phyloP scores from a whole-genome alignment of 805 yeast species.

The Lipomyces sp. region DNA sequence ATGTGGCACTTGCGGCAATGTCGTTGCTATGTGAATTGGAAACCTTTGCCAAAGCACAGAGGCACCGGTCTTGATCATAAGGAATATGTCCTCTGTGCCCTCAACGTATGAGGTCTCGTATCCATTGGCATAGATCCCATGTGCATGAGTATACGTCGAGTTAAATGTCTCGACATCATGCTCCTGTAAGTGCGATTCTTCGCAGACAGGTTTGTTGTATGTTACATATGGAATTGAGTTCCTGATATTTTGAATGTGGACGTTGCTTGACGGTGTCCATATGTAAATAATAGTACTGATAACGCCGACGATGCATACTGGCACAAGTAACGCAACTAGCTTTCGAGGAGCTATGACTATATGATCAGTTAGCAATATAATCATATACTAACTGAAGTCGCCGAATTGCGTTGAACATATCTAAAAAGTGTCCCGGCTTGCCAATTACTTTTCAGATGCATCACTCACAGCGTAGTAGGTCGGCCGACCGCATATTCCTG shows the following conservation, averaged over 20 bases:
- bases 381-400: background rate
- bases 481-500: background rate
- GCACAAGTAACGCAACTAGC: background rate
- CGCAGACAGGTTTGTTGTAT: background rate
- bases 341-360: background rate
- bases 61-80: slow-evolving; percentile 48
- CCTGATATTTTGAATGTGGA: background rate
- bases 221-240: background rate
- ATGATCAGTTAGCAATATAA: background rate
- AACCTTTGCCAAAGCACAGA: slow-evolving; percentile 37
- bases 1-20: slow-evolving; percentile 44
- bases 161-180: background rate
- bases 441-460: background rate
- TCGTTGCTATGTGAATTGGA: slow-evolving; percentile 44
- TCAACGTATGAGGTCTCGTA: slow-evolving; percentile 13
- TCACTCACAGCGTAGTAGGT: background rate
- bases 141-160: slow-evolving; percentile 13
- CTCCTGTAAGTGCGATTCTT: background rate
- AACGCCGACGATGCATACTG: background rate
- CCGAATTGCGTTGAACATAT: background rate
- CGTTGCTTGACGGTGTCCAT: background rate
- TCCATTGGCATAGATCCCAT: slow-evolving; percentile 15
- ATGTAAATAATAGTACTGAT: background rate
- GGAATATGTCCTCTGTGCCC: slow-evolving; percentile 39
- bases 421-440: no score